Percentiles rank a stretch among this genome's conserved stretches.
These are phyloP conservation scores for Salvia rosmarinus DNA, from an alignment of 257 asterid species.

Conservation along the genomic window DNA sequence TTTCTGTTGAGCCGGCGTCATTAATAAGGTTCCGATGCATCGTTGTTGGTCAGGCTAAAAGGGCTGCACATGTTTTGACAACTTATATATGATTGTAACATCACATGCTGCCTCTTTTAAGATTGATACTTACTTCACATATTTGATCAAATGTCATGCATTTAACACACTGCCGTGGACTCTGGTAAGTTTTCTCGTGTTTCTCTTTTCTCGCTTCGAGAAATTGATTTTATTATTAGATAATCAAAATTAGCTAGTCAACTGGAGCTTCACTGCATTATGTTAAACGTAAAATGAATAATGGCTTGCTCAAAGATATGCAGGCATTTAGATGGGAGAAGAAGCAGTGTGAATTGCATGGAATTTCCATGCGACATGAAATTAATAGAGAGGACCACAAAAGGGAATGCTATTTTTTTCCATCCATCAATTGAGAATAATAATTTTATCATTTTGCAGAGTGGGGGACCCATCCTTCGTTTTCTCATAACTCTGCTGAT, in stretches of 20 bases:
- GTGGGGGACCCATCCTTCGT: background rate
- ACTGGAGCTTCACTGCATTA: no score
- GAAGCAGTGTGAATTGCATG: background rate
- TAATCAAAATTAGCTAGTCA: no score
- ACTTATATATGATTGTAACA: background rate
- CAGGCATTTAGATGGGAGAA: no score
- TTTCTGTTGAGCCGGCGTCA: no score
- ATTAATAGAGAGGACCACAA: slow-evolving; percentile 12
- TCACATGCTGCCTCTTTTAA: background rate
- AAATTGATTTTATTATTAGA: no score
- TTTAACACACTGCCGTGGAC: background rate
- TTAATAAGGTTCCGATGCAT: background rate
- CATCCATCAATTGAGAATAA: background rate
- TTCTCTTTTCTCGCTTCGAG: background rate
- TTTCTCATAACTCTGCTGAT: slow-evolving; percentile 16
- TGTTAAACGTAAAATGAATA: no score
- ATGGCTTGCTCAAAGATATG: no score
- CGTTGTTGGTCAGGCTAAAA: slow-evolving; percentile 22
- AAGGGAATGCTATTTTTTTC: background rate
- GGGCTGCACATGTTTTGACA: background rate
- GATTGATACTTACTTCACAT: slow-evolving; percentile 17
- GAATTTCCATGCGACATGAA: slow-evolving; percentile 5
- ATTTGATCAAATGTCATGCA: background rate
- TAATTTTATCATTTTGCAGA: slow-evolving; percentile 16
- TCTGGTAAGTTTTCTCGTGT: background rate